phyloP scores from a whole-genome alignment of 2,329 filamentous ascomycete genomes.

The Pseudogymnoascus destructans region DNA sequence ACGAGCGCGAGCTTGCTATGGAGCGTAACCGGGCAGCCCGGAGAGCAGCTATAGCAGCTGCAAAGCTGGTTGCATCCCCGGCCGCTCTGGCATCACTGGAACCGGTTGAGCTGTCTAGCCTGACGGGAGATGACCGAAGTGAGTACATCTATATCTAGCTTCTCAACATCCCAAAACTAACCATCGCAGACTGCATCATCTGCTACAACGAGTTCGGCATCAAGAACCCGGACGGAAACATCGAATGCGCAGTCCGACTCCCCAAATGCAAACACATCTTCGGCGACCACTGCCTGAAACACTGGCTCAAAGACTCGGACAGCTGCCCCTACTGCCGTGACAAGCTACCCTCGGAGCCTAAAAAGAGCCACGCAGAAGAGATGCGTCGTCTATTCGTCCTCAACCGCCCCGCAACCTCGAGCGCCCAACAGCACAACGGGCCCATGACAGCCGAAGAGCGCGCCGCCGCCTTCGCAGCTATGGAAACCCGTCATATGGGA shows the following conservation, averaged over 20 bases:
- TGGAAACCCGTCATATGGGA: neutral
- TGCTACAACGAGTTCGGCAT: slow-evolving; percentile 51
- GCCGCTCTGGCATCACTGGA: slow-evolving; percentile 22
- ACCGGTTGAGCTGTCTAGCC: slow-evolving; percentile 19
- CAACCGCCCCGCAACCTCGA: neutral
- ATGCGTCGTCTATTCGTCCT: neutral
- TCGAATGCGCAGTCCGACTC: slow-evolving; percentile 42
- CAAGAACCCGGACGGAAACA: slow-evolving; percentile 42
- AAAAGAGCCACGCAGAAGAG: neutral
- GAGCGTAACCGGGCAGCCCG: slow-evolving; percentile 18
- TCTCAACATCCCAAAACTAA: slow-evolving; percentile 3
- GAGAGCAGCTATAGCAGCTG: slow-evolving; percentile 16
- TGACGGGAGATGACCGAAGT: slow-evolving; percentile 22
- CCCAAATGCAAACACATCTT: slow-evolving; percentile 53
- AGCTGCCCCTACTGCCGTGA: slow-evolving; percentile 53
- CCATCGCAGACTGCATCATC: slow-evolving; percentile 41
- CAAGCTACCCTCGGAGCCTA: slow-evolving; percentile 40
- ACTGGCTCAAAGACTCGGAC: slow-evolving; percentile 50
- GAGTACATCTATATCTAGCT: slow-evolving; percentile 14
- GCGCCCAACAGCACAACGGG: too few relatives aligned
- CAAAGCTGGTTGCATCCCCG: slow-evolving; percentile 22
- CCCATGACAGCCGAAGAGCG: neutral
- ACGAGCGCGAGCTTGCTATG: slow-evolving; percentile 12
- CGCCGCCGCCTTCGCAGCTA: neutral
- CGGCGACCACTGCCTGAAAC: slow-evolving; percentile 50